These are phyloP conservation scores for Claviceps sp. DNA, from an alignment of 2,329 filamentous ascomycete genomes.

Conservation along the genomic window DNA sequence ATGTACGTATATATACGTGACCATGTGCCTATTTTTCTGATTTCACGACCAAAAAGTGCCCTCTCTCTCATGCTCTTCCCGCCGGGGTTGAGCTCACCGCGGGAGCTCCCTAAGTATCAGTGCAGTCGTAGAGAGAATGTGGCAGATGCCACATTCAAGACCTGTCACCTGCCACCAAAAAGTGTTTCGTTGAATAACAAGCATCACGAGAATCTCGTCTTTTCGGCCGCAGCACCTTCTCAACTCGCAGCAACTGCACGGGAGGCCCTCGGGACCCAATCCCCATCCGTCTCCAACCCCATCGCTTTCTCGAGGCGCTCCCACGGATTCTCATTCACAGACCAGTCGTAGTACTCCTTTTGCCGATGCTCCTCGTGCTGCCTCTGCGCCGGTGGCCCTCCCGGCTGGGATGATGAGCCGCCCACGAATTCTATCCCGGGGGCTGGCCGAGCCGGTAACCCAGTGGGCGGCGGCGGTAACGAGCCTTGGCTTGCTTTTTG, in stretches of 20 bases:
- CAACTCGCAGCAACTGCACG: background rate
- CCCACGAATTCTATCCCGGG: conserved; percentile 5
- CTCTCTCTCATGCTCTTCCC: background rate
- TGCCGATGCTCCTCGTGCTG: conserved; percentile 14
- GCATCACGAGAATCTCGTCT: background rate
- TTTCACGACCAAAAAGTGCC: background rate
- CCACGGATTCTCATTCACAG: conserved; percentile 65
- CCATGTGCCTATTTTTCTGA: background rate
- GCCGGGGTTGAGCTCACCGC: too few species aligned
- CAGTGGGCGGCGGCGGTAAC: conserved; percentile 18
- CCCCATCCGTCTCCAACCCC: conserved; percentile 29
- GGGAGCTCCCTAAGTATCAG: too few species aligned
- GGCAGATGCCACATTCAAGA: background rate
- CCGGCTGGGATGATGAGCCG: background rate
- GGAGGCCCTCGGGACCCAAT: conserved; percentile 25
- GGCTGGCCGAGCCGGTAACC: conserved; percentile 21
- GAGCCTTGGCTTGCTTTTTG: background rate
- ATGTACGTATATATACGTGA: background rate
- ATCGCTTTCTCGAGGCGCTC: conserved; percentile 35
- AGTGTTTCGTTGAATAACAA: background rate
- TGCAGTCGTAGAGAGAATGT: too few species aligned
- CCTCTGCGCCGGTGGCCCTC: background rate
- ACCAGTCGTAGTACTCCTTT: conserved; percentile 53
- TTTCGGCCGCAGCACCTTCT: background rate
- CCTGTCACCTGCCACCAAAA: background rate